Evolutionary conservation across 2,329 filamentous ascomycete species (phyloP).

Genomic region (Gliomastix tumulicola): DNA sequence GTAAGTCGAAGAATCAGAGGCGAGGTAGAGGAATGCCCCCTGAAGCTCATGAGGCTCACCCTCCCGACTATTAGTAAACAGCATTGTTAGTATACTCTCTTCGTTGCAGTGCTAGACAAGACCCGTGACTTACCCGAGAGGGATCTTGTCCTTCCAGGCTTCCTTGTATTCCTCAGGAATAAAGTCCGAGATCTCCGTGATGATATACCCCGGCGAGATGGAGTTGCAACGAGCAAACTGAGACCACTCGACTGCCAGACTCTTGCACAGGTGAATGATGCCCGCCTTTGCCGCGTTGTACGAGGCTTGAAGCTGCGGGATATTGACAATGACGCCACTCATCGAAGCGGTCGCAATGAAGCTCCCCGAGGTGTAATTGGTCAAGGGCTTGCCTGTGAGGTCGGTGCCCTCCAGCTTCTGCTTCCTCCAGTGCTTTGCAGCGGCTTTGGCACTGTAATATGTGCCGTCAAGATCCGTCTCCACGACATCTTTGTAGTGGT

Average conservation of each 20-base stretch:
- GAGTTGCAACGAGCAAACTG: constrained; percentile 54
- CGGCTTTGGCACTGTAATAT: constrained; percentile 57
- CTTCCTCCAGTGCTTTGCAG: constrained; percentile 51
- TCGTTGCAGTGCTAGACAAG: too few species aligned
- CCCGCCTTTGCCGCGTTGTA: constrained; percentile 55
- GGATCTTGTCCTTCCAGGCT: constrained; percentile 64
- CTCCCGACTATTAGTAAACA: too few species aligned
- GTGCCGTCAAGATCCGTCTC: too few species aligned
- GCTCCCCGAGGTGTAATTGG: too few species aligned
- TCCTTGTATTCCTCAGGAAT: constrained; percentile 54
- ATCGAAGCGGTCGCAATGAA: constrained; percentile 61
- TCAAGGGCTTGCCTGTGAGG: too few species aligned
- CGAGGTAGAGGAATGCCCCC: constrained; percentile 65
- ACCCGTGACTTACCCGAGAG: too few species aligned
- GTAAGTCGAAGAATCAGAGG: constrained; percentile 64
- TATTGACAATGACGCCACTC: constrained; percentile 59
- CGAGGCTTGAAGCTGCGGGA: constrained; percentile 55
- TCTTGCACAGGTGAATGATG: constrained; percentile 29
- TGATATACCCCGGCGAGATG: constrained; percentile 56
- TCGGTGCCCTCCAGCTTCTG: constrained; percentile 49
- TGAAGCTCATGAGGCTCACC: constrained; percentile 60
- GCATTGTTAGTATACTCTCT: too few species aligned
- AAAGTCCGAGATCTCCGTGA: constrained; percentile 55
- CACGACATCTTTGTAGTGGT: too few species aligned
- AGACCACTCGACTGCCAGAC: constrained; percentile 53